A percentile compares a stretch with the other conserved stretches of the same genome.
Evolutionary conservation across 805 yeast genomes (phyloP).

Genomic region (Metschnikowia reukaufii): DNA sequence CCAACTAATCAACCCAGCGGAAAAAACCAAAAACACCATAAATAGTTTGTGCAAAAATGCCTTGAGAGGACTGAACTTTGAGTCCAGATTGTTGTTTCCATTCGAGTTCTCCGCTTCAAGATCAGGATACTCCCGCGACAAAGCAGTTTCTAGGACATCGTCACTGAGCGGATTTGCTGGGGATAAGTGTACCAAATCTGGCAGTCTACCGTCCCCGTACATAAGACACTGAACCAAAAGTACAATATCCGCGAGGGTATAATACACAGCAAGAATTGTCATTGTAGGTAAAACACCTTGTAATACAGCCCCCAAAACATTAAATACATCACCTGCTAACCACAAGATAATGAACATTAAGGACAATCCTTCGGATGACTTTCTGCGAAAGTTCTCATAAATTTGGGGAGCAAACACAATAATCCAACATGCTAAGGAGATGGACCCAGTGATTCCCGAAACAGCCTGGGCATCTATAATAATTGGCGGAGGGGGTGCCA

Average conservation of each 20-base stretch:
- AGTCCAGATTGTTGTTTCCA: slow-evolving; percentile 26
- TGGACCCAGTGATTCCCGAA: slow-evolving; percentile 79
- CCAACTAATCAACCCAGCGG: slow-evolving; percentile 90
- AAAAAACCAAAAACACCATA: slow-evolving; percentile 64
- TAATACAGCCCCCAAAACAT: slow-evolving; percentile 84
- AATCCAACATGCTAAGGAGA: slow-evolving; percentile 96
- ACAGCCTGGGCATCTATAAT: slow-evolving; percentile 67
- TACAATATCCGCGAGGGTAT: slow-evolving; percentile 86
- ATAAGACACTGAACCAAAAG: slow-evolving; percentile 78
- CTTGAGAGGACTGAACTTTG: slow-evolving; percentile 22
- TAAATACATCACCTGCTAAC: slow-evolving; percentile 93
- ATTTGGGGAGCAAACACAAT: slow-evolving; percentile 97
- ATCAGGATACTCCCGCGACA: slow-evolving; percentile 40
- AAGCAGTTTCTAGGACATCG: slow-evolving; percentile 61
- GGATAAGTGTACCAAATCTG: slow-evolving; percentile 76
- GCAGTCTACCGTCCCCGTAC: slow-evolving; percentile 63
- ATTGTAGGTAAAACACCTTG: slow-evolving; percentile 94
- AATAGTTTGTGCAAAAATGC: slow-evolving; percentile 35
- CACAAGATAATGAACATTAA: slow-evolving; percentile 82
- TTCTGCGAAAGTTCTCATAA: slow-evolving; percentile 83
- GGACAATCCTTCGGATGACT: slow-evolving; percentile 88
- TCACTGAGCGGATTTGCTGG: slow-evolving; percentile 86
- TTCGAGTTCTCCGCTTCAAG: slow-evolving; percentile 19
- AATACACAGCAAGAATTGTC: slow-evolving; percentile 89
- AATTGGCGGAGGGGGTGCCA: slow-evolving; percentile 67